Percentiles rank a stretch among this genome's conserved stretches.
Evolutionary conservation across 495 filamentous ascomycete species (phyloP).

Genomic region (Aspergillus avenaceus): DNA sequence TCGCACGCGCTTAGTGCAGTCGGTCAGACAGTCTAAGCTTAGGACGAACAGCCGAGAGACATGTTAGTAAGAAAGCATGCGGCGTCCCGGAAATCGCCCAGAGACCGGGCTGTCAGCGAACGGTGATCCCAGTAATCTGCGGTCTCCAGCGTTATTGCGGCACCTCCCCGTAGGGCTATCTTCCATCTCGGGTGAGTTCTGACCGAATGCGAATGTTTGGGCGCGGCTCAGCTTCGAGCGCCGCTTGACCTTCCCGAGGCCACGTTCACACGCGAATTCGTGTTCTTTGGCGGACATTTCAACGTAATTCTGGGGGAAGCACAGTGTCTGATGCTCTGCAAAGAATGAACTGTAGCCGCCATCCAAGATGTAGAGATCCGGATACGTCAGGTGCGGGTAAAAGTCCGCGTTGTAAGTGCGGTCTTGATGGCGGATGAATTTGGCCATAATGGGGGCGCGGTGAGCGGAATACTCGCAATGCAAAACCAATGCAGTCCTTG

Average conservation of each 20-base stretch:
- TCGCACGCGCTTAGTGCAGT: no score
- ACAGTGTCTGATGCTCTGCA: constrained; percentile 66
- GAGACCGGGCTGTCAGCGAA: constrained; percentile 51
- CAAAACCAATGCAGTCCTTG: constrained; percentile 77
- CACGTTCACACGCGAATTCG: constrained; percentile 84
- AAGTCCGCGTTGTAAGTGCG: constrained; percentile 72
- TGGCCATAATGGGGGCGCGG: constrained; percentile 87
- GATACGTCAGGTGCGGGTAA: constrained; percentile 87
- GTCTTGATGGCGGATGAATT: constrained; percentile 80
- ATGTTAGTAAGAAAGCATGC: constrained; percentile 67
- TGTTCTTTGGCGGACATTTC: constrained; percentile 92
- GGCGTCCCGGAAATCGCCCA: constrained; percentile 55
- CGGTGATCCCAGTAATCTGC: constrained; percentile 43
- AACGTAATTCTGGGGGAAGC: constrained; percentile 91
- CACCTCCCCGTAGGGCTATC: constrained; percentile 73
- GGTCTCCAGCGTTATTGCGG: constrained; percentile 38
- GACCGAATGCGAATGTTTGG: constrained; percentile 89
- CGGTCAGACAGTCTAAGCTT: no score
- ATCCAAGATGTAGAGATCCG: constrained; percentile 94
- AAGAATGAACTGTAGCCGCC: constrained; percentile 96
- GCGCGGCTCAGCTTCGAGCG: constrained; percentile 80
- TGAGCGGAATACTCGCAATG: constrained; percentile 99
- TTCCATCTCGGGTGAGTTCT: constrained; percentile 63
- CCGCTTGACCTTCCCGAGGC: constrained; percentile 81
- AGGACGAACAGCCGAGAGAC: background rate